Conservation (phyloP, 495 filamentous ascomycete species). For the Zalerion maritima region DNA sequence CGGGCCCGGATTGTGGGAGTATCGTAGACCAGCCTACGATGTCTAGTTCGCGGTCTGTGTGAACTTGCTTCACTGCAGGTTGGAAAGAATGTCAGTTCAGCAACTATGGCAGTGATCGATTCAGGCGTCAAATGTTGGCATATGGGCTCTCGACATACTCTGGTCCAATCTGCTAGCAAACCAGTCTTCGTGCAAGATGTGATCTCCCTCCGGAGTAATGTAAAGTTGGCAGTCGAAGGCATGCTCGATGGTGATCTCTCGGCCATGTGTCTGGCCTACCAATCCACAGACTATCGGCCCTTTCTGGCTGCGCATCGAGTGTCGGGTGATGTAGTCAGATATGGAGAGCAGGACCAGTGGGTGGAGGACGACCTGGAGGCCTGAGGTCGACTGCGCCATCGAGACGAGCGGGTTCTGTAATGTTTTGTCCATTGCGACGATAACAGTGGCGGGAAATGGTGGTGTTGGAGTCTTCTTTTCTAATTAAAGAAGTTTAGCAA, state of each 20-base stretch:
- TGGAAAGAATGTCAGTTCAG: too few relatives aligned
- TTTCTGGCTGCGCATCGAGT: slow-evolving; percentile 56
- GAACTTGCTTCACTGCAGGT: slow-evolving; percentile 65
- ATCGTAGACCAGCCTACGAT: slow-evolving; percentile 94
- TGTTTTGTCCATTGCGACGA: slow-evolving; percentile 8
- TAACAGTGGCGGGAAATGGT: slow-evolving; percentile 1
- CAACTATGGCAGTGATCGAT: too few relatives aligned
- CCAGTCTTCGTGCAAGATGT: slow-evolving; percentile 50
- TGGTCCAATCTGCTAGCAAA: slow-evolving; percentile 70
- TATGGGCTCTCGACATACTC: slow-evolving; percentile 40
- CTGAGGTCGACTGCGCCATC: slow-evolving; percentile 48
- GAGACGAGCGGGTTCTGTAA: slow-evolving; percentile 28
- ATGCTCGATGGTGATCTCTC: slow-evolving; percentile 80
- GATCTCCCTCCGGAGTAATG: slow-evolving; percentile 31
- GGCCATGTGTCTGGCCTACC: slow-evolving; percentile 78
- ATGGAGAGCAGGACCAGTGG: slow-evolving; percentile 91
- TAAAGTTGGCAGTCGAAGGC: slow-evolving; percentile 66
- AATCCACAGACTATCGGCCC: slow-evolving; percentile 77
- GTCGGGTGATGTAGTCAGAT: slow-evolving; percentile 89
- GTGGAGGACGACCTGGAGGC: slow-evolving; percentile 74
- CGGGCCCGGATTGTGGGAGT: slow-evolving; percentile 58
- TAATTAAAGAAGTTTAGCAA: not conserved
- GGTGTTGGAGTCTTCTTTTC: too few relatives aligned
- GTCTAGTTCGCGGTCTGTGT: slow-evolving; percentile 69
- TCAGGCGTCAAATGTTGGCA: not conserved